Base-by-base conservation (phyloP, 75 land plant species). In the Picea glauca region DNA sequence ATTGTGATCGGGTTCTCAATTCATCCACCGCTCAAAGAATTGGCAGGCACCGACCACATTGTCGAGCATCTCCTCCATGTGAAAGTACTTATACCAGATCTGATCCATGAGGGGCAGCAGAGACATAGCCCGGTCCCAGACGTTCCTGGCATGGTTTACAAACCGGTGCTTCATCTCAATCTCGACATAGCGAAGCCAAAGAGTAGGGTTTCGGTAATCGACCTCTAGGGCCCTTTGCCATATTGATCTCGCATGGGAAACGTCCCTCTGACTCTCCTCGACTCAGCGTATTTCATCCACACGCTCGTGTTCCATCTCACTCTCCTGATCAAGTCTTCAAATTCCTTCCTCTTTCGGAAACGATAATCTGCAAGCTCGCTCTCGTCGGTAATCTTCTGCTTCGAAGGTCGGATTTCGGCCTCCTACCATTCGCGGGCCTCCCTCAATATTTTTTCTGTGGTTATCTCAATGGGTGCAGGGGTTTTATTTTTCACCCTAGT, bases 81-180 rank as follows among this genome's bases (percentile, higher is more conserved):
- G n/a, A n/a, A n/a, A n/a, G n/a, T n/a, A n/a, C n/a, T 95, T 95
- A 83, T 95, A 95, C 98, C 95, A 95, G 4, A 95, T 83, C 84
- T 95, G 98, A 62, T 95, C 98, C 7, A 95, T 84, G 3, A 95
- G 83, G 4, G 98, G 98, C 17, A 95, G 84, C 18, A 93, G 62
- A n/a, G n/a, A n/a, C n/a, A n/a, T n/a, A n/a, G n/a, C n/a, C n/a
- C n/a, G n/a, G n/a, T n/a, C n/a, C n/a, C n/a, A n/a, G n/a, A n/a
- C n/a, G n/a, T n/a, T n/a, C n/a, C n/a, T n/a, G n/a, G n/a, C n/a
- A n/a, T n/a, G 94, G 80, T 96, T 93, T 33, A 96, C 80, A 80
- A 91, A 93, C 81, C 87, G 85, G 70, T 96, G 82, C 76, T 90
- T 90, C 98, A 96, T 96, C 87, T 96, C 98, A 72, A 96, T 83